Evolutionary conservation across 306 rosid species (phyloP).

Genomic region (Trichosanthes truncata): DNA sequence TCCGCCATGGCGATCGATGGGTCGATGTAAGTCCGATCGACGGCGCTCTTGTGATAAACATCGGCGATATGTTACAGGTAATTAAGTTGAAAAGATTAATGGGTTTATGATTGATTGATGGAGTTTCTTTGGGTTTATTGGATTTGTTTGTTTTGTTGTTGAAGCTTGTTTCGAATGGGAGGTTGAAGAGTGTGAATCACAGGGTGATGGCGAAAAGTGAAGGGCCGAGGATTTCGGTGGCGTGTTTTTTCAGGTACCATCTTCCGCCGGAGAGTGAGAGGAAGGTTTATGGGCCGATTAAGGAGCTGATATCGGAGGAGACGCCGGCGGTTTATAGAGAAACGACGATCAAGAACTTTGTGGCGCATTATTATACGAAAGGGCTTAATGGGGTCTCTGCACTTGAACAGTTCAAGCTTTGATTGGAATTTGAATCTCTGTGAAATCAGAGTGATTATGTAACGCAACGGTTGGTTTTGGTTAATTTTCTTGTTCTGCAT

Average conservation of each 20-base stretch:
- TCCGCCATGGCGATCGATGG: background rate
- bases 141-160: slow-evolving; percentile 2
- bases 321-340: background rate
- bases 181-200: slow-evolving; percentile 20
- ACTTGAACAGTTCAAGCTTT: background rate
- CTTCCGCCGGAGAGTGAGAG: background rate
- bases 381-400: slow-evolving; percentile 7
- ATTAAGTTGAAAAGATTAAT: background rate
- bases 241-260: background rate
- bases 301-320: background rate
- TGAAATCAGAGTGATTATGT: too few species aligned
- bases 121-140: too few species aligned
- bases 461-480: too few species aligned
- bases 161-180: slow-evolving; percentile 16
- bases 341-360: background rate
- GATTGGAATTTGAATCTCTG: background rate
- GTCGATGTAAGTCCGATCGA: background rate
- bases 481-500: too few species aligned
- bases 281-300: background rate
- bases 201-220: slow-evolving; percentile 16
- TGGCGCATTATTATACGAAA: background rate
- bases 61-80: slow-evolving; percentile 14
- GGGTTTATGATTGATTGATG: background rate
- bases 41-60: slow-evolving; percentile 1
- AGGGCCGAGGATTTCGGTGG: slow-evolving; percentile 19